A percentile compares a stretch with the other conserved stretches of the same genome.
phyloP scores from a whole-genome alignment of 805 yeast genomes.

The Pichia membranifaciens region DNA sequence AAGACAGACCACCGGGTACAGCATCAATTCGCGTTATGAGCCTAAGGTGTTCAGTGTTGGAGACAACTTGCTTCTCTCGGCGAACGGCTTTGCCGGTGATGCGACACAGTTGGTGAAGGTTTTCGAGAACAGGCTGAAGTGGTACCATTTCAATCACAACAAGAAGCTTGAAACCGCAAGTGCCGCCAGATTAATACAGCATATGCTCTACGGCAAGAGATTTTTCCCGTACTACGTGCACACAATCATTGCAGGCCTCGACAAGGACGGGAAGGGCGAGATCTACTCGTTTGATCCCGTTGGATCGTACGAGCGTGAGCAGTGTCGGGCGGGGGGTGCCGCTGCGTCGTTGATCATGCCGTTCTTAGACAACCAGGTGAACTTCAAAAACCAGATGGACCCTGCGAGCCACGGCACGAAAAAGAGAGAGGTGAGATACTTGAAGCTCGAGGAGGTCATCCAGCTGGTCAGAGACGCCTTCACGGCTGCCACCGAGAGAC shows the following conservation, averaged over 20 bases:
- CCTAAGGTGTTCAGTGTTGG: conserved; percentile 88
- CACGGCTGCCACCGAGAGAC: conserved; percentile 95
- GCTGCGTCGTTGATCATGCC: conserved; percentile 97
- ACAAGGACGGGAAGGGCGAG: conserved; percentile 87
- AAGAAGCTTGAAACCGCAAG: conserved; percentile 61
- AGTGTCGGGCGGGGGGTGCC: conserved; percentile 97
- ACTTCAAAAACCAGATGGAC: conserved; percentile 85
- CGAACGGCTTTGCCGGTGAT: conserved; percentile 96
- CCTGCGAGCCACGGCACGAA: conserved; percentile 69
- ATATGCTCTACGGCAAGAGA: conserved; percentile 83
- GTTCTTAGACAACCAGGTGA: conserved; percentile 94
- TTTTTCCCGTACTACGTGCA: conserved; percentile 96
- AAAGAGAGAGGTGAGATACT: conserved; percentile 54
- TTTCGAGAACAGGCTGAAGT: conserved; percentile 63
- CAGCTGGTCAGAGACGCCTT: conserved; percentile 90
- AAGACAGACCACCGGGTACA: conserved; percentile 91
- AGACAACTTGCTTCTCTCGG: conserved; percentile 79
- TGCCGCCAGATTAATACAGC: conserved; percentile 90
- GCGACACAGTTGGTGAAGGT: conserved; percentile 77
- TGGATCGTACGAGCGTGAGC: conserved; percentile 96
- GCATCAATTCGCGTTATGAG: conserved; percentile 87
- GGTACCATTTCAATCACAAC: conserved; percentile 91
- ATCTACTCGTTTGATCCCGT: conserved; percentile 96
- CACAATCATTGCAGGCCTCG: conserved; percentile 91
- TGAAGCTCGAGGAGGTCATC: conserved; percentile 79